Conservation (phyloP, 148 eudicot species). For the Hydrangea macrophylla region DNA sequence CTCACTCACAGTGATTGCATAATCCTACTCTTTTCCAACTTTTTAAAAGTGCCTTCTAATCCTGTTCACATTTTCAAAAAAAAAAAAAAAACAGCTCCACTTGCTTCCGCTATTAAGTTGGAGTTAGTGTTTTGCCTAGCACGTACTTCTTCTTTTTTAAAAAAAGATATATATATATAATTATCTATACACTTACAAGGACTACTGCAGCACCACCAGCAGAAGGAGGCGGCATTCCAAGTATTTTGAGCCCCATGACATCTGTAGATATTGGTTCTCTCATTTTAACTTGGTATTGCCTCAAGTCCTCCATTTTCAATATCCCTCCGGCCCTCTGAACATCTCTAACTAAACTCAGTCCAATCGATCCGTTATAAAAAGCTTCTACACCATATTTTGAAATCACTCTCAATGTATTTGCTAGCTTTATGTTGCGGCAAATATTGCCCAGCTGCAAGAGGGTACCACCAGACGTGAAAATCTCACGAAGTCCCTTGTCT, state of each 20-base stretch:
- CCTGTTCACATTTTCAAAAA: no score
- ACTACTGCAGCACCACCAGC: constrained; percentile 33
- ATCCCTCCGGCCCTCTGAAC: constrained; percentile 33
- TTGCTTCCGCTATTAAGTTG: no score
- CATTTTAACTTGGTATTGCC: constrained; percentile 23
- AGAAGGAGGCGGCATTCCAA: constrained; percentile 50
- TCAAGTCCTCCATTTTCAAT: constrained; percentile 34
- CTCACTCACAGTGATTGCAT: no score
- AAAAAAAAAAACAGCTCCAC: background rate
- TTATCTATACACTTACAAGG: constrained; percentile 32
- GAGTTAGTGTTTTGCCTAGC: no score
- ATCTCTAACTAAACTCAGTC: constrained; percentile 28
- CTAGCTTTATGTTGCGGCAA: constrained; percentile 29
- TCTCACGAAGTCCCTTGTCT: constrained; percentile 30
- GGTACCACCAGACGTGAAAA: constrained; percentile 26
- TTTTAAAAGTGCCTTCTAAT: no score
- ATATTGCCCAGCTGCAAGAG: constrained; percentile 29
- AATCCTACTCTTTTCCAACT: no score
- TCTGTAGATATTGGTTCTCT: constrained; percentile 29
- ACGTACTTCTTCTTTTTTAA: no score
- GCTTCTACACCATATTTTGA: constrained; percentile 21
- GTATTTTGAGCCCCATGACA: constrained; percentile 27
- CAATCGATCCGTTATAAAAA: constrained; percentile 41
- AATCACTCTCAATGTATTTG: constrained; percentile 22
- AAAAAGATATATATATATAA: no score